Evolutionary conservation across 768 basidiomycete genomes (phyloP).

Genomic region (Boletus subcaerulescens): DNA sequence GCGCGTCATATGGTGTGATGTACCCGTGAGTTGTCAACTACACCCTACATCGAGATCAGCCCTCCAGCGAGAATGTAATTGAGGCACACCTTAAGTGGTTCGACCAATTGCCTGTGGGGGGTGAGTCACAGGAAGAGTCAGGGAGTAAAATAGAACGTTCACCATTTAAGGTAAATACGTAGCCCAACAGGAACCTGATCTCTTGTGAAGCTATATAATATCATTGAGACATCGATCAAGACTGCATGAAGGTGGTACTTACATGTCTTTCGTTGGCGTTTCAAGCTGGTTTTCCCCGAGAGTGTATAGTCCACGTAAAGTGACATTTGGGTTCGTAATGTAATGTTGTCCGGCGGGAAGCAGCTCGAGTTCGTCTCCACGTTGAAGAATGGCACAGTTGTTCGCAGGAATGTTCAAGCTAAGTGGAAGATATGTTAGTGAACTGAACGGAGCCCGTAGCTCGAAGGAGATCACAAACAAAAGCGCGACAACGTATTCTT

Average conservation of each 20-base stretch:
- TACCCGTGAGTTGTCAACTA: conserved; percentile 83
- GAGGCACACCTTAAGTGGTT: conserved; percentile 44
- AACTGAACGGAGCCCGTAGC: background rate
- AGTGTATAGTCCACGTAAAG: conserved; percentile 75
- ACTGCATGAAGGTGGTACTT: conserved; percentile 22
- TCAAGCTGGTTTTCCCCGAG: conserved; percentile 82
- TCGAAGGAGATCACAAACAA: conserved; percentile 47
- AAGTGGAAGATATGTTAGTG: conserved; percentile 2
- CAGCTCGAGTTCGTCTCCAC: conserved; percentile 74
- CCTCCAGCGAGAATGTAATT: conserved; percentile 13
- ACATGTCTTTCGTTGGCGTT: conserved; percentile 89
- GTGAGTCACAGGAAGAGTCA: background rate
- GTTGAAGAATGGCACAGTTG: conserved; percentile 83
- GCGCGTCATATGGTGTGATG: conserved; percentile 75
- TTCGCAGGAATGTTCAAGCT: conserved; percentile 83
- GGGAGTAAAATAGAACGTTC: conserved; percentile 20
- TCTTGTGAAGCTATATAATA: conserved; percentile 60
- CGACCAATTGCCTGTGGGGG: conserved; percentile 42
- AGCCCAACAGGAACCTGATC: conserved; percentile 85
- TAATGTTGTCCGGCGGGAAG: conserved; percentile 81
- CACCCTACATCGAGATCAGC: conserved; percentile 39
- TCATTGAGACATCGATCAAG: background rate
- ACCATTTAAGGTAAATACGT: conserved; percentile 82
- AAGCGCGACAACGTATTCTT: conserved; percentile 74
- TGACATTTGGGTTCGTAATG: conserved; percentile 81